Base-by-base conservation (phyloP, 768 basidiomycete genomes). In the Tylopilus rubrobrunneus region DNA sequence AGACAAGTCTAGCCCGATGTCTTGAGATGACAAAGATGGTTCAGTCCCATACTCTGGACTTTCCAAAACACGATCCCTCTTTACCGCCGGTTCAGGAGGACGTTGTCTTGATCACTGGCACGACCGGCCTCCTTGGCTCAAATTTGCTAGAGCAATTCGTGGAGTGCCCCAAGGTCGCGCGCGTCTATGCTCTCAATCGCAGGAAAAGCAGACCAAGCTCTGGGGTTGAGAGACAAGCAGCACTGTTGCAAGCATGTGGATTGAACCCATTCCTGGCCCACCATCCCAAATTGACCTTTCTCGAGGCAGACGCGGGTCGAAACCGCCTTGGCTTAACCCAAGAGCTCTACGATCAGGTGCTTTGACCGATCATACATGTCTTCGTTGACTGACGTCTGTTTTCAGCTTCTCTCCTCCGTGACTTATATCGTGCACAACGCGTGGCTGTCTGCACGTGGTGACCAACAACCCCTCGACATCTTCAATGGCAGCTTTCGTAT, bases 371-470 rank as follows among this genome's bases (percentile, higher is more conserved):
- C 5, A 43, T 44, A 29, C 10, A 8, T 12, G 17, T 36, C 37
- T 51, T 25, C 15, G 2, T 34, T 9, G 17, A 28, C 59, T 60
- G 10, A 59, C 25, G 33, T 17, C 7, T 9, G 25, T n/a, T 51
- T 36, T 6, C 27, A 64, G 60, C 54, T 62, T 40, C 60, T 50
- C 12, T 56, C 46, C n/a, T 64, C 62, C 10, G 60, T 72, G 6
- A 76, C 73, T 12, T 69, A 68, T 31, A 66, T 78, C 58, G 70
- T 75, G 15, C 72, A 75, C 60, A 73, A 73, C 10, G 55, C 65
- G 25, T 67, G 55, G 56, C 29, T 56, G 9, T 58, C 47, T 10
- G 36, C 51, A 9, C n/a, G 28, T 19, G 49, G 58, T 11, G 39
- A 49, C 9, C 23, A 47, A 14, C 48, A 42, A 9, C 51, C 57